Evolutionary conservation across 148 eudicot genomes (phyloP).

Genomic region (Rhododendron mucronatum): DNA sequence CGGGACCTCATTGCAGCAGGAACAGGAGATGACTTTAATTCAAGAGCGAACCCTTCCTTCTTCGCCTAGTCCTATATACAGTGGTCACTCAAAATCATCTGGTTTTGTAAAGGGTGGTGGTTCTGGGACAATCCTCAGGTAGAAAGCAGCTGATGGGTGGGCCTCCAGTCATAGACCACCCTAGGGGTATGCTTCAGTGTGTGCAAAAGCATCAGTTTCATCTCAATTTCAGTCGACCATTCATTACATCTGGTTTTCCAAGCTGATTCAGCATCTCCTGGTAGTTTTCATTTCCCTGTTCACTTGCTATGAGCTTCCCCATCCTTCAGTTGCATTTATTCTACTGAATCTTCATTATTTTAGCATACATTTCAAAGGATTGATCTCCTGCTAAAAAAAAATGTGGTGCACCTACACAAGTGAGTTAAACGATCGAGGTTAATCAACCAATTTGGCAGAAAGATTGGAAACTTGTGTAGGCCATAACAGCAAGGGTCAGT

Average conservation of each 20-base stretch:
- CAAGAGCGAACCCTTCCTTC: conserved; percentile 74
- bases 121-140: conserved; percentile 59
- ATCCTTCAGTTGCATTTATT: conserved; percentile 3
- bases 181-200: conserved; percentile 85
- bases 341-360: neutral
- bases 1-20: conserved; percentile 79
- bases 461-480: neutral
- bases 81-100: conserved; percentile 69
- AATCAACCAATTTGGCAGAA: neutral
- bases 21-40: conserved; percentile 60
- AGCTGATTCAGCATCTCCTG: conserved; percentile 65
- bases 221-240: conserved; percentile 77
- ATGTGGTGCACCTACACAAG: neutral
- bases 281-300: conserved; percentile 25
- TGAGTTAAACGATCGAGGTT: neutral
- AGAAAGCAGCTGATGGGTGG: conserved; percentile 82
- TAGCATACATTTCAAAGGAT: neutral
- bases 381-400: neutral
- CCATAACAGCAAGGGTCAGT: neutral
- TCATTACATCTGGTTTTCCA: conserved; percentile 75
- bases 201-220: conserved; percentile 87
- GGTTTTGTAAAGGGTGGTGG: conserved; percentile 77
- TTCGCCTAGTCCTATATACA: conserved; percentile 71
- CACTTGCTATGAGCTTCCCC: neutral
- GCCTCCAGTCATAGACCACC: conserved; percentile 52